Percentiles rank a stretch among this genome's conserved stretches.
Evolutionary conservation across 352 stramenopile genomes (phyloP).

Genomic region (Globisporangium radiosum): DNA sequence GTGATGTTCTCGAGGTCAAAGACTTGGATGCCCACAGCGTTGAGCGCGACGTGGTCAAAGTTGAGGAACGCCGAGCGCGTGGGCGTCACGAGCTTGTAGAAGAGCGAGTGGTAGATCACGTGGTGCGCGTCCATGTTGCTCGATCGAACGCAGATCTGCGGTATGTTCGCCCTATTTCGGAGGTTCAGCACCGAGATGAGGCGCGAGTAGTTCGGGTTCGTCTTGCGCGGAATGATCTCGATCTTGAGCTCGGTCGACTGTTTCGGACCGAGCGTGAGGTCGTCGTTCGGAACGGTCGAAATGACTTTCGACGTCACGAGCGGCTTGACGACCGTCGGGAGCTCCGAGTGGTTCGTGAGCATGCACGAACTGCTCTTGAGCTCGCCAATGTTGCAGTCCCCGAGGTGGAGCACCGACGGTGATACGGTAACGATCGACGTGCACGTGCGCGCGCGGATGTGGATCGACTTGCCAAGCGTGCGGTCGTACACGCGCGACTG

Average conservation of each 20-base stretch:
- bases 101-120: constrained; percentile 88
- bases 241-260: constrained; percentile 86
- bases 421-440: constrained; percentile 84
- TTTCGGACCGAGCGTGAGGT: constrained; percentile 81
- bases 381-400: constrained; percentile 88
- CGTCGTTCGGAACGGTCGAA: constrained; percentile 83
- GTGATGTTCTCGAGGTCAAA: constrained; percentile 89
- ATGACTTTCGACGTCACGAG: constrained; percentile 87
- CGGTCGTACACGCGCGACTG: constrained; percentile 83
- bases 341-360: constrained; percentile 85
- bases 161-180: constrained; percentile 83
- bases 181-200: constrained; percentile 85
- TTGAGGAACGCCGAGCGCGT: constrained; percentile 84
- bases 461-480: constrained; percentile 80
- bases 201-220: constrained; percentile 85
- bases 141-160: constrained; percentile 82
- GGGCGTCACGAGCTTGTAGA: constrained; percentile 85
- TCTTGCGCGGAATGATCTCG: constrained; percentile 87
- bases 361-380: constrained; percentile 83
- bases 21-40: constrained; percentile 80
- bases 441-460: constrained; percentile 80
- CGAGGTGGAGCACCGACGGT: constrained; percentile 79
- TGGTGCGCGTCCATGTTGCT: constrained; percentile 90
- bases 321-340: constrained; percentile 81
- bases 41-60: constrained; percentile 83